Evolutionary conservation across 2,329 filamentous ascomycete genomes (phyloP).

Genomic region (Elsinoe australis): DNA sequence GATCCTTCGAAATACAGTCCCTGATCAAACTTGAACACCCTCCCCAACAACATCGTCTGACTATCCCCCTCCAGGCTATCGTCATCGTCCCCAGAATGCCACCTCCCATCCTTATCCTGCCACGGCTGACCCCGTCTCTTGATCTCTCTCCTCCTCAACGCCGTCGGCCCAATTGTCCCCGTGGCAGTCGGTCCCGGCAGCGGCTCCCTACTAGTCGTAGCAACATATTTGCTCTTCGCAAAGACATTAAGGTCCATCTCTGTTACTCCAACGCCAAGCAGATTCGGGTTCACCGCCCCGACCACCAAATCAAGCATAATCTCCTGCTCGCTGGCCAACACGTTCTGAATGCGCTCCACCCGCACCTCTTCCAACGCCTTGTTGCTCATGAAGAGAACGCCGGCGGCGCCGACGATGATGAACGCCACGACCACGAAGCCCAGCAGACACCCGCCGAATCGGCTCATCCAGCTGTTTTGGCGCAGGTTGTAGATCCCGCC

Average conservation of each 20-base stretch:
- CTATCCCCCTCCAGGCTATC: slow-evolving; percentile 55
- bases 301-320: slow-evolving; percentile 90
- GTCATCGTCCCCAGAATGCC: slow-evolving; percentile 31
- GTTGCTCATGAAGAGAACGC: slow-evolving; percentile 85
- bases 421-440: slow-evolving; percentile 74
- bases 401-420: slow-evolving; percentile 75
- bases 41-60: slow-evolving; percentile 86
- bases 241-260: slow-evolving; percentile 89
- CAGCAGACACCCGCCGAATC: slow-evolving; percentile 79
- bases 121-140: slow-evolving; percentile 8
- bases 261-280: slow-evolving; percentile 77
- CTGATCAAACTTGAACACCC: slow-evolving; percentile 78
- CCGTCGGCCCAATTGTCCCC: slow-evolving; percentile 15
- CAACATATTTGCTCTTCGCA: slow-evolving; percentile 88
- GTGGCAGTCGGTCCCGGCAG: slow-evolving; percentile 17
- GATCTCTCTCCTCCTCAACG: neutral
- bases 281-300: slow-evolving; percentile 83
- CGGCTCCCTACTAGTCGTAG: slow-evolving; percentile 2
- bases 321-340: slow-evolving; percentile 88
- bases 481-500: slow-evolving; percentile 40
- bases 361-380: slow-evolving; percentile 75
- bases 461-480: slow-evolving; percentile 37
- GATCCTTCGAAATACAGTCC: slow-evolving; percentile 83
- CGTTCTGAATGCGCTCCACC: slow-evolving; percentile 74
- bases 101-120: slow-evolving; percentile 21